Evolutionary conservation across 2,329 filamentous ascomycete genomes (phyloP).

Genomic region (Diaporthe aspalathi): DNA sequence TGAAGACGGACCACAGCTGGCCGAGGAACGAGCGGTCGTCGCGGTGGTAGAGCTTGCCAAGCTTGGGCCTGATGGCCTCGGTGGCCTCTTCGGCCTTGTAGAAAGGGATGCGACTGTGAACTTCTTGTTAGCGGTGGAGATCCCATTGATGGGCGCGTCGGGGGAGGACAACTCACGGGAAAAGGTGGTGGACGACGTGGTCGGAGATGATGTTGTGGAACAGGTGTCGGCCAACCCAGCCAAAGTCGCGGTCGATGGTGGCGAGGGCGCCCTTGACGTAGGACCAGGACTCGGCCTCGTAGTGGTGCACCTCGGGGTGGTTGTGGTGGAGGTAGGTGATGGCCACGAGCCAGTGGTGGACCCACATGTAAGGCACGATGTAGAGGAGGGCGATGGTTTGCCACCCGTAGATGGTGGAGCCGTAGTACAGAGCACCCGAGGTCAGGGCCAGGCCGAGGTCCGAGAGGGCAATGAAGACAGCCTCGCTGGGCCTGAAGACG

Average conservation of each 20-base stretch:
- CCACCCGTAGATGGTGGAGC: conserved; percentile 63
- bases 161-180: conserved; percentile 57
- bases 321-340: conserved; percentile 83
- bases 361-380: conserved; percentile 74
- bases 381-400: conserved; percentile 70
- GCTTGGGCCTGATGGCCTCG: conserved; percentile 65
- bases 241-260: conserved; percentile 73
- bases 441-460: conserved; percentile 70
- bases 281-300: conserved; percentile 68
- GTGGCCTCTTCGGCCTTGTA: conserved; percentile 71
- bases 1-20: conserved; percentile 59
- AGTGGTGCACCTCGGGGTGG: conserved; percentile 69
- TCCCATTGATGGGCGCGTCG: background rate
- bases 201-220: conserved; percentile 75
- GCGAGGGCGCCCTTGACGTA: conserved; percentile 71
- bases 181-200: conserved; percentile 73
- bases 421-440: conserved; percentile 62
- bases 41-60: conserved; percentile 64
- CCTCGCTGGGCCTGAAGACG: conserved; percentile 70
- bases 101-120: conserved; percentile 63
- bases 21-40: conserved; percentile 58
- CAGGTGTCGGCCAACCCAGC: conserved; percentile 72
- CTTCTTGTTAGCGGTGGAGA: conserved; percentile 24
- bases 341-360: conserved; percentile 79
- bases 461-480: conserved; percentile 66